A percentile compares a stretch with the other conserved stretches of the same genome.
phyloP scores from a whole-genome alignment of 176 grass and related monocot genomes.

The Oryza punctata region DNA sequence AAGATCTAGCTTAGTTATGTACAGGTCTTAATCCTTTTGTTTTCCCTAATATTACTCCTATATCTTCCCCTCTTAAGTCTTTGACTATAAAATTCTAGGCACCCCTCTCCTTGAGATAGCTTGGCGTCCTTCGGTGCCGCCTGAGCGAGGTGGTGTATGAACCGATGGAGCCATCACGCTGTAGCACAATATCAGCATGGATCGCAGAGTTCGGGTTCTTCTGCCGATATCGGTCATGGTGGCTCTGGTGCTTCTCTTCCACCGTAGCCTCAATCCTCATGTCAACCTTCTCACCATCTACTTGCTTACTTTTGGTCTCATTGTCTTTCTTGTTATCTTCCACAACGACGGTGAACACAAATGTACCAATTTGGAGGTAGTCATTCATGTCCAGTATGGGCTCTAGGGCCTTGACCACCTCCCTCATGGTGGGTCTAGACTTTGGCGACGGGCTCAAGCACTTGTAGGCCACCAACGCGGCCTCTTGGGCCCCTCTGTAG shows the following conservation, averaged over 20 bases:
- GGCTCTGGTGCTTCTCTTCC: constrained; percentile 45
- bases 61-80: background rate
- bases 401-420: constrained; percentile 61
- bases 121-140: constrained; percentile 36
- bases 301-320: background rate
- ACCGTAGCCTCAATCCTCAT: constrained; percentile 14
- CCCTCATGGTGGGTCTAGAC: constrained; percentile 71
- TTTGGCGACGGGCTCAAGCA: constrained; percentile 67
- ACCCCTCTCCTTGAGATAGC: constrained; percentile 55
- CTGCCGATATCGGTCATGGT: constrained; percentile 51
- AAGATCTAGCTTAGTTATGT: constrained; percentile 43
- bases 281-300: background rate
- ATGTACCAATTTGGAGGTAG: constrained; percentile 41
- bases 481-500: constrained; percentile 37
- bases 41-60: background rate
- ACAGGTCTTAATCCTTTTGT: background rate
- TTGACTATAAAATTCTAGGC: background rate
- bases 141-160: constrained; percentile 31
- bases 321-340: constrained; percentile 15
- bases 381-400: constrained; percentile 61
- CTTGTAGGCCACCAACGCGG: constrained; percentile 59
- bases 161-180: background rate
- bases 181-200: constrained; percentile 40
- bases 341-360: constrained; percentile 63
- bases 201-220: constrained; percentile 61